phyloP scores from a whole-genome alignment of 345 rosid genomes.

The Crucihimalaya himalaica region DNA sequence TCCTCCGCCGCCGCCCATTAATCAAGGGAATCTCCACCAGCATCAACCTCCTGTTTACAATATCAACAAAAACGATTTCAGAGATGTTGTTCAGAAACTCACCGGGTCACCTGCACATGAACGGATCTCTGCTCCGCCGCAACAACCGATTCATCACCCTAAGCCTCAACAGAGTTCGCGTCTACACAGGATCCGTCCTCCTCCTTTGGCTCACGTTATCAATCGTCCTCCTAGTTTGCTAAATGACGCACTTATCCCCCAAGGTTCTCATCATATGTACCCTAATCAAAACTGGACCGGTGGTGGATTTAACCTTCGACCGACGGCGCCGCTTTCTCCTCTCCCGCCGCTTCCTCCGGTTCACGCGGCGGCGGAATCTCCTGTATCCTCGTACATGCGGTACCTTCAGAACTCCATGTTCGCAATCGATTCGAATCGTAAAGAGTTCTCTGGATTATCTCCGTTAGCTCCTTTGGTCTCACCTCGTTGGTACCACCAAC shows the following conservation, averaged over 20 bases:
- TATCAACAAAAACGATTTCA: slow-evolving; percentile 87
- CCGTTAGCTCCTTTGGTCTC: slow-evolving; percentile 67
- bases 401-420: slow-evolving; percentile 59
- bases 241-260: slow-evolving; percentile 41
- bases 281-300: slow-evolving; percentile 7
- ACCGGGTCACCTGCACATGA: slow-evolving; percentile 94
- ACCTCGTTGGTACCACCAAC: slow-evolving; percentile 61
- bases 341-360: slow-evolving; percentile 68
- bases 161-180: slow-evolving; percentile 75
- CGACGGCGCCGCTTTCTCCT: slow-evolving; percentile 61
- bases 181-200: slow-evolving; percentile 91
- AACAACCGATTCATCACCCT: slow-evolving; percentile 57
- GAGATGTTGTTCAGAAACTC: slow-evolving; percentile 91
- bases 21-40: slow-evolving; percentile 49
- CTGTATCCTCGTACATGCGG: slow-evolving; percentile 77
- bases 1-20: slow-evolving; percentile 23
- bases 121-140: slow-evolving; percentile 72
- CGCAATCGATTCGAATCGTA: slow-evolving; percentile 48
- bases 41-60: slow-evolving; percentile 91
- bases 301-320: slow-evolving; percentile 40
- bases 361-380: slow-evolving; percentile 73
- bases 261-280: slow-evolving; percentile 13
- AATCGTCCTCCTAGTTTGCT: slow-evolving; percentile 69
- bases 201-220: slow-evolving; percentile 70
- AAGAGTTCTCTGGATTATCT: slow-evolving; percentile 61